Percentiles rank a stretch among this genome's conserved stretches.
phyloP scores from a whole-genome alignment of 768 basidiomycete species.

The Fistulinella prunicolor region DNA sequence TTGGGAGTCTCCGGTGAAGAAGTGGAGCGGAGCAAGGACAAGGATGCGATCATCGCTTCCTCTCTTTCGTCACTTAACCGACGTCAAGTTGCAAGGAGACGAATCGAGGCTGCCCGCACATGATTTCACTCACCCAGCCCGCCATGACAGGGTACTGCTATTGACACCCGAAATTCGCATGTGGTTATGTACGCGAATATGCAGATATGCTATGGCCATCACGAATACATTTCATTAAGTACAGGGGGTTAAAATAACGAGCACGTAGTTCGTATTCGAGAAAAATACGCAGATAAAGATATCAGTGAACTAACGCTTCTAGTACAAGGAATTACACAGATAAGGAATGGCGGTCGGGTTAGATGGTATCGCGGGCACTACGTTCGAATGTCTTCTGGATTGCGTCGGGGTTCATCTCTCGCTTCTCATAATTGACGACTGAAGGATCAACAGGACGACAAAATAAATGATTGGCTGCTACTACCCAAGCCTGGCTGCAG shows the following conservation, averaged over 20 bases:
- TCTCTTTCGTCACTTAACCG: slow-evolving; percentile 72
- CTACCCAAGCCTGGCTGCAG: neutral
- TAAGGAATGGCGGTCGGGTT: no score
- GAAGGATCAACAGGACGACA: neutral
- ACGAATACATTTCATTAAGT: neutral
- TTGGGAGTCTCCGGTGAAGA: slow-evolving; percentile 74
- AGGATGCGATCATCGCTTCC: slow-evolving; percentile 47
- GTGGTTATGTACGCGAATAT: slow-evolving; percentile 30
- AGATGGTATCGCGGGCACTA: no score
- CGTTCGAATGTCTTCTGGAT: no score
- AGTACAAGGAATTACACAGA: no score
- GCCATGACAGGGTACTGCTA: slow-evolving; percentile 15
- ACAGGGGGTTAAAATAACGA: slow-evolving; percentile 10
- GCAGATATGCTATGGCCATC: slow-evolving; percentile 27
- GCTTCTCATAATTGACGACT: slow-evolving; percentile 11
- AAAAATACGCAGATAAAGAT: slow-evolving; percentile 8
- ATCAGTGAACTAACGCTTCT: neutral
- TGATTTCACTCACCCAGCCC: slow-evolving; percentile 31
- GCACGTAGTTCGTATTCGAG: neutral
- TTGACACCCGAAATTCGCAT: slow-evolving; percentile 9
- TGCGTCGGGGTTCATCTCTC: neutral
- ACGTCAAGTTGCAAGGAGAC: slow-evolving; percentile 81
- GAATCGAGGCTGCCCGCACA: slow-evolving; percentile 79
- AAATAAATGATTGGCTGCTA: neutral
- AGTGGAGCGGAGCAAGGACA: slow-evolving; percentile 92